phyloP scores from a whole-genome alignment of 139 green algal species.

The Chlamydomonas applanata region DNA sequence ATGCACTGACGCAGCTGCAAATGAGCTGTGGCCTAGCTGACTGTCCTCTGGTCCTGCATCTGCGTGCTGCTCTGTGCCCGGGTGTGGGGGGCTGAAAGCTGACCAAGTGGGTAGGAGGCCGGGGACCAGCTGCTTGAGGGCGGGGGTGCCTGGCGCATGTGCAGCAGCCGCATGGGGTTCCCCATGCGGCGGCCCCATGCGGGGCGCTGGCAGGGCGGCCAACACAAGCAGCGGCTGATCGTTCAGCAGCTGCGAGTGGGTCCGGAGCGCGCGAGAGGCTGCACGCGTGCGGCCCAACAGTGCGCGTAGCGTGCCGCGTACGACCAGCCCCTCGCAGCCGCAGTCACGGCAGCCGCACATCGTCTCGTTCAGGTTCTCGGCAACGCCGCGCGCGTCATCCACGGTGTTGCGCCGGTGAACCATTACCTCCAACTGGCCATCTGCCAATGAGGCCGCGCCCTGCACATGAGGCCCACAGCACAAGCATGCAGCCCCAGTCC shows the following conservation, averaged over 20 bases:
- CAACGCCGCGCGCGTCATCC: constrained; percentile 71
- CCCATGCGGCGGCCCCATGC: too few relatives aligned
- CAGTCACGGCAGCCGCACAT: constrained; percentile 60
- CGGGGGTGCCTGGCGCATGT: too few relatives aligned
- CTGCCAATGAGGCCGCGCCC: constrained; percentile 39
- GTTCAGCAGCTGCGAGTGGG: constrained; percentile 30
- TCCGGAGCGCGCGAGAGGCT: constrained; percentile 27
- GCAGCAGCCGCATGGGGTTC: too few relatives aligned
- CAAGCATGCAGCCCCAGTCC: too few relatives aligned
- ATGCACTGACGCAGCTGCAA: too few relatives aligned
- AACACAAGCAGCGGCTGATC: constrained; percentile 60
- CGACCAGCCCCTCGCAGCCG: constrained; percentile 49
- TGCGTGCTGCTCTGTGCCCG: too few relatives aligned
- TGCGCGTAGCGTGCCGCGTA: constrained; percentile 30
- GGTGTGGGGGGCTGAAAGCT: too few relatives aligned
- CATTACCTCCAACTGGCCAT: constrained; percentile 47
- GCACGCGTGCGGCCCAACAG: constrained; percentile 6
- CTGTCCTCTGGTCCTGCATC: too few relatives aligned
- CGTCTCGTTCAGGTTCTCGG: constrained; percentile 75
- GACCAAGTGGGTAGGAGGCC: too few relatives aligned
- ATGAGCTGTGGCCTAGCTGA: too few relatives aligned
- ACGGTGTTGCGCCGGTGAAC: constrained; percentile 35
- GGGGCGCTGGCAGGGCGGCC: constrained; percentile 10
- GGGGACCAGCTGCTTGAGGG: too few relatives aligned
- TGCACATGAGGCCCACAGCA: constrained; percentile 34